phyloP scores from a whole-genome alignment of 371 early-diverging fungal genomes.

The Homolaphlyctis polyrhiza region DNA sequence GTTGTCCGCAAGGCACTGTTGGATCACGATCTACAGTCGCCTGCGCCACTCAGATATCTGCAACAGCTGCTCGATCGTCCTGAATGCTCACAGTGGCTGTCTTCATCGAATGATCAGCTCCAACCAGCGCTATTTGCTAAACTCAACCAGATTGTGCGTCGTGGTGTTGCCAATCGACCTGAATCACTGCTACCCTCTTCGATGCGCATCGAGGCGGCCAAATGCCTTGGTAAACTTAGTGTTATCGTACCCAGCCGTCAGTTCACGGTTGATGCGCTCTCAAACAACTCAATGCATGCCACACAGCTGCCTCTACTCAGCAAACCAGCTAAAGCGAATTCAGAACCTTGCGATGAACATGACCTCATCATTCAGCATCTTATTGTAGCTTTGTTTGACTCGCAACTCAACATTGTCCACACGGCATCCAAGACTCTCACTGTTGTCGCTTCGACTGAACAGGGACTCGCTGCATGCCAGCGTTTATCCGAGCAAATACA shows the following conservation, averaged over 20 bases:
- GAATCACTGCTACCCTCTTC: neutral
- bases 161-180: too few relatives aligned
- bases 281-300: neutral
- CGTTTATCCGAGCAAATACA: neutral
- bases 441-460: neutral
- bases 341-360: too few relatives aligned
- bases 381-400: neutral
- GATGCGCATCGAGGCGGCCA: neutral
- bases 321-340: neutral
- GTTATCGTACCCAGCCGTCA: neutral
- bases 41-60: neutral
- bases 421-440: neutral
- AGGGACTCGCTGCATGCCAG: neutral
- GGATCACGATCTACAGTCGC: neutral
- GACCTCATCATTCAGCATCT: neutral
- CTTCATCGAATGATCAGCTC: neutral
- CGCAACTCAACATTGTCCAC: neutral
- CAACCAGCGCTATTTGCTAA: neutral
- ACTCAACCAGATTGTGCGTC: neutral
- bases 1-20: neutral
- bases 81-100: neutral
- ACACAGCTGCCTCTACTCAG: neutral
- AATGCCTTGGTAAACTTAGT: neutral
- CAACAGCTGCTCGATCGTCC: neutral
- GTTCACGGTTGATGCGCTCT: neutral